Evolutionary conservation across 2,329 filamentous ascomycete genomes (phyloP), one percentile per base, ranked within the genome.

Genomic region (Penicillium sp.): DNA sequence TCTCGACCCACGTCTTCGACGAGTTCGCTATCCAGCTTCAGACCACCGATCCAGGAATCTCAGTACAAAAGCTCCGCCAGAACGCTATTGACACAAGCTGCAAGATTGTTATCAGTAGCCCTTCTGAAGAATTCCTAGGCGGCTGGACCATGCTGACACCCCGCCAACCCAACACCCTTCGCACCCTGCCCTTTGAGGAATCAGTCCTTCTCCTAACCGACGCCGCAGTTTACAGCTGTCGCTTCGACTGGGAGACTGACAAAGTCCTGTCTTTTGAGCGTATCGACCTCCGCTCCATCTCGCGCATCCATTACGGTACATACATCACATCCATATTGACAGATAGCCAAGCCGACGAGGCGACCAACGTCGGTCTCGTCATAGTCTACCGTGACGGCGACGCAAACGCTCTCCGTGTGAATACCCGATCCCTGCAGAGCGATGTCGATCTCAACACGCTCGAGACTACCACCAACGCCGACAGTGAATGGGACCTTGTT

Each of bases 11-110:
- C 15, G 85, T 95, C 3, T 97, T 97, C 64, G 87, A 91, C 49
- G 93, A 98, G 58, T 98, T 98, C 55, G 89, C 96, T 63, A 82
- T 85, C 15, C 86, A 90, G 59, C 89, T 98, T 81, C 94, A 90
- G 80, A 90, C 84, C 38, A 85, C 87, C 40, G 93, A 98, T 63
- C 91, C 91, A 13, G 89, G 88, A 0, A 81, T 97, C 13, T 95
- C 91, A 1, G 82, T 95, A 65, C 77, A 82, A 32, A 88, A 85
- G 60, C 83, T 95, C 65, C 80, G 91, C 35, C 86, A 95, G 64
- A 84, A 87, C 55, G 93, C 93, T 8, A 91, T 97, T 54, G 90
- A 96, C 60, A 85, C 86, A 3, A 91, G 87, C 58, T 84, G 87
- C 57, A 88, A 87, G 61, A 86, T 95, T 34, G 90, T 94, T 4